Evolutionary conservation across 108 stramenopile species (phyloP), one percentile per base, ranked within the genome.

Genomic region (Conticribra weissflogii): DNA sequence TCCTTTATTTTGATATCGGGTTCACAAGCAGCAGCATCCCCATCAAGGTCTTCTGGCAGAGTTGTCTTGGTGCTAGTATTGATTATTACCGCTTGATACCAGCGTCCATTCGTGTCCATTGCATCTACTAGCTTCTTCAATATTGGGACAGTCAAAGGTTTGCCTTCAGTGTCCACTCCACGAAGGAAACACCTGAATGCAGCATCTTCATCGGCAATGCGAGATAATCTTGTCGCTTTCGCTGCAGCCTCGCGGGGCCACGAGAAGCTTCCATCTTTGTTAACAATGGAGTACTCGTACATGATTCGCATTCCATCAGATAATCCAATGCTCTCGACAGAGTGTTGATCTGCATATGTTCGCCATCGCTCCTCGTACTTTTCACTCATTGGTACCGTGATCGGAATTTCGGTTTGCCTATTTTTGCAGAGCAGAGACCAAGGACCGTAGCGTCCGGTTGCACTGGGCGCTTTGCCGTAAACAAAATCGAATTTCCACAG

Each of bases 181-280:
- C 84, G 78, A 3, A 94, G 70, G 46, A 85, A 49, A 16, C 58
- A 56, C 28, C 90, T 76, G 74, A 94, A 94, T 22, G 63, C 58
- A 18, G 72, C 71, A 76, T 91, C 90, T 63, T 89, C 87, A 30
- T 90, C 90, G 34, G 83, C 88, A 47, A 91, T 79, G 3, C 82
- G 74, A 15, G 79, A 78, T 2, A 65, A 82, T 16, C 68, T 69
- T 32, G 90, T 91, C n/a, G 90, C 93, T 61, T 89, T 94, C 19
- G 90, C 93, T 17, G 93, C 93, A 19, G 89, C 89, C 82, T 94
- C 93, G 51, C 93, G 73, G 24, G 93, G 93, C 90, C 90, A 94
- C 12, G 85, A 70, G 32, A 90, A 81, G 29, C 82, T 78, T 30
- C 80, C 85, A 47, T 82, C 85, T 59, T 83, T 82, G 63, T 75